These are phyloP conservation scores for Vitellaria paradoxa DNA, from an alignment of 179 eudicot species.

Conservation along the genomic window DNA sequence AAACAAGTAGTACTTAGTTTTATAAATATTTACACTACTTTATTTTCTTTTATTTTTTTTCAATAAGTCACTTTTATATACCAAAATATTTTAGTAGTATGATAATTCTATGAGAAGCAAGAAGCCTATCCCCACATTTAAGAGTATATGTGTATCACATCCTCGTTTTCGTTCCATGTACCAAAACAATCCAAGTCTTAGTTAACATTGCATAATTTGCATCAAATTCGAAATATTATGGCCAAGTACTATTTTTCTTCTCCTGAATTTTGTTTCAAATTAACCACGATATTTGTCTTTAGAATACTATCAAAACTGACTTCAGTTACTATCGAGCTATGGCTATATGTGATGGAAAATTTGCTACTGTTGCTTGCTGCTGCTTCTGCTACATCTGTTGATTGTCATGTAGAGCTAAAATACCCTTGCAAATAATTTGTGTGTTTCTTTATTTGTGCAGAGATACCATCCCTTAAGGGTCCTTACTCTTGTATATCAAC, in stretches of 20 bases:
- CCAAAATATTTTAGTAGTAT: too few relatives aligned
- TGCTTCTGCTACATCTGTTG: background rate
- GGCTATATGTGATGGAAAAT: background rate
- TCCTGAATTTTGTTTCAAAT: background rate
- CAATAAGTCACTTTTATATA: too few relatives aligned
- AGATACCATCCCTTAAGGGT: conserved; percentile 48
- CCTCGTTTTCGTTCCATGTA: too few relatives aligned
- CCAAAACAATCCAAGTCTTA: too few relatives aligned
- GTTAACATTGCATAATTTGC: background rate
- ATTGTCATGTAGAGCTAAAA: too few relatives aligned
- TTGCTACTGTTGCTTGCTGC: background rate
- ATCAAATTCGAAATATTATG: background rate
- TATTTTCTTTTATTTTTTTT: too few relatives aligned
- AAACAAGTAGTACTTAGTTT: too few relatives aligned
- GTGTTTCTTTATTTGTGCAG: conserved; percentile 26
- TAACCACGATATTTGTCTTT: background rate
- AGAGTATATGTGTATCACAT: too few relatives aligned
- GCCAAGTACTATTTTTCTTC: background rate
- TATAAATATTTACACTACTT: too few relatives aligned
- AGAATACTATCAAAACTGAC: background rate
- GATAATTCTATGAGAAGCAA: too few relatives aligned
- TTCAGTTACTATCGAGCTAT: background rate
- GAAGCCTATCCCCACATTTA: too few relatives aligned
- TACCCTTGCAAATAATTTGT: background rate
- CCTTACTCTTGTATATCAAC: conserved; percentile 50